Evolutionary conservation across 176 grass and related monocot genomes (phyloP), one percentile per base, ranked within the genome.

Genomic region (Canna indica): DNA sequence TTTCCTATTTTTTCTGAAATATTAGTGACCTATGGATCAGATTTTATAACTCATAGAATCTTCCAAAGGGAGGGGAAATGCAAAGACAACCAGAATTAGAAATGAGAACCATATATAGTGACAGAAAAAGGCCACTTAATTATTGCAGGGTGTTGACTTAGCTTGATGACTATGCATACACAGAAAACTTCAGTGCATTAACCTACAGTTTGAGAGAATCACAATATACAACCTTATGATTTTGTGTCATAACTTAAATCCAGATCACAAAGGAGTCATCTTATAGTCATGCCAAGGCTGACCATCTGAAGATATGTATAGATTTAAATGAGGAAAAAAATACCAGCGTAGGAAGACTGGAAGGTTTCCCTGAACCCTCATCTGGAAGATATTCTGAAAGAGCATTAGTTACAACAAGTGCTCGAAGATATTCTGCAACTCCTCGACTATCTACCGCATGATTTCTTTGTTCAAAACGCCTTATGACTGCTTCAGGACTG

Each of bases 301-400:
- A 30, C 3, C 15, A 16, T 62, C 30, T 41, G 63, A 41, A 16
- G n/a, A 66, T 66, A 17, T 25, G 63, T 48, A 41, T 2, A 57
- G 36, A 75, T 73, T 45, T 44, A 36, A 71, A 68, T 45, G 35
- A 66, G 29, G 34, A 3, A n/a, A 38, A 13, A 38, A 75, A 76
- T 94, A 94, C 95, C 80, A 99, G 77, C 42, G 86, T 80, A 68
- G 90, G 90, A 12, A 99, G 80, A 76, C 73, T 90, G 61, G 95
- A 82, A 50, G 95, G 75, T 64, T 86, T 92, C 71, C 95, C 90
- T 67, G 82, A 90, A 46, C 79, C 70, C 76, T 94, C 87, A 16
- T 99, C 89, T 45, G 90, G 95, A 71, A 99, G 90, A 74, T 90
- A 99, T 74, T 99, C 84, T 39, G 87, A 77, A 76, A 99, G 90